Percentiles rank a stretch among this genome's conserved stretches.
Evolutionary conservation across 768 basidiomycete genomes (phyloP).

Genomic region (Mycena floridula): DNA sequence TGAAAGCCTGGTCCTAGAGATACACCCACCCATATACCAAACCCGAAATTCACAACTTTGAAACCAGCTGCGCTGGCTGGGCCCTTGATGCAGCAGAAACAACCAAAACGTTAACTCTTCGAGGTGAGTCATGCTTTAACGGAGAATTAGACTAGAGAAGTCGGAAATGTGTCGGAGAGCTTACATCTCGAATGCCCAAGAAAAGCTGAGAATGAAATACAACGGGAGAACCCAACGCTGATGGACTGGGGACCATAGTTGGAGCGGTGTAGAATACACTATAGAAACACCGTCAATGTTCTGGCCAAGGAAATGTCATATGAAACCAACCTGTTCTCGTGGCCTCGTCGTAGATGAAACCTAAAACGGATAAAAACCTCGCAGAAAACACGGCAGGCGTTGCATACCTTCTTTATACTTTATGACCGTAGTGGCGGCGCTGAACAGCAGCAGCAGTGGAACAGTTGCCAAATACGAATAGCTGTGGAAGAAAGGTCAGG

Average conservation of each 20-base stretch:
- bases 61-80: constrained; percentile 69
- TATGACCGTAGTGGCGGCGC: constrained; percentile 51
- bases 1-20: constrained; percentile 1
- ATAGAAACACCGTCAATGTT: constrained; percentile 1
- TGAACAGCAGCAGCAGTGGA: constrained; percentile 59
- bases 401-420: constrained; percentile 69
- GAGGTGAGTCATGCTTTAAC: constrained; percentile 66
- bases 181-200: constrained; percentile 76
- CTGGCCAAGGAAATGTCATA: background rate
- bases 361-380: constrained; percentile 22
- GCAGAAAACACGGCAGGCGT: constrained; percentile 7
- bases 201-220: constrained; percentile 63
- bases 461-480: constrained; percentile 78
- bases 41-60: constrained; percentile 69
- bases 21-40: constrained; percentile 59
- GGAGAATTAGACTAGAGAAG: constrained; percentile 3
- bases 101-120: constrained; percentile 85
- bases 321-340: constrained; percentile 24
- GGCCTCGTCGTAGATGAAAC: constrained; percentile 30
- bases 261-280: constrained; percentile 57
- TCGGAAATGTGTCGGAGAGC: constrained; percentile 16
- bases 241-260: constrained; percentile 38
- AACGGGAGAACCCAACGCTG: constrained; percentile 60
- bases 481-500: constrained; percentile 25
- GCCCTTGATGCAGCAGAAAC: constrained; percentile 75